Percentiles rank a stretch among this genome's conserved stretches.
These are phyloP conservation scores for Allantophomopsis lycopodina DNA, from an alignment of 2,329 filamentous ascomycete species.

Conservation along the genomic window DNA sequence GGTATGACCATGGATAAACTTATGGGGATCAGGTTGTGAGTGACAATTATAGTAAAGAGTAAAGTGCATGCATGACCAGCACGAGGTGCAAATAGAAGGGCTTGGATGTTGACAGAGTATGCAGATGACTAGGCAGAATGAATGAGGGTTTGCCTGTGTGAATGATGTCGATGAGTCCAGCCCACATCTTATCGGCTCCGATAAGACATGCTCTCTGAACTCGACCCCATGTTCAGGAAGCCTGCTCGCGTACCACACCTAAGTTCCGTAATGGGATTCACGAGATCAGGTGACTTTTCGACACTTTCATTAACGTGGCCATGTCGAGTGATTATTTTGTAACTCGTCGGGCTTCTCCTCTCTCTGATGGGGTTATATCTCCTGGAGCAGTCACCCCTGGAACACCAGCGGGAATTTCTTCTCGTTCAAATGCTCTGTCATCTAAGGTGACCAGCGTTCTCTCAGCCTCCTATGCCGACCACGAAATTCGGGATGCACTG, in stretches of 20 bases:
- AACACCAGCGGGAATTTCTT: slow-evolving; percentile 6
- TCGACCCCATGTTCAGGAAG: no score
- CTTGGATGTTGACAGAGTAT: no score
- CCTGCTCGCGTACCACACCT: no score
- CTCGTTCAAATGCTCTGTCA: slow-evolving; percentile 47
- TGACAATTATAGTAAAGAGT: no score
- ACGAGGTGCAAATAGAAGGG: not conserved
- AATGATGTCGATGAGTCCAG: slow-evolving; percentile 1
- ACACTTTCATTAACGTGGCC: not conserved
- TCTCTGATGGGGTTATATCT: slow-evolving; percentile 7
- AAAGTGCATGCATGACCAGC: no score
- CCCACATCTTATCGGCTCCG: not conserved
- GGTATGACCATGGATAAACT: no score
- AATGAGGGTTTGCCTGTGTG: not conserved
- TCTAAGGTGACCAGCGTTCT: slow-evolving; percentile 75
- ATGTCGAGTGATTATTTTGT: slow-evolving; percentile 16
- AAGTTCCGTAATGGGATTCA: no score
- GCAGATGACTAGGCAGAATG: no score
- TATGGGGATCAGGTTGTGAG: no score
- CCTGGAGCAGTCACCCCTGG: slow-evolving; percentile 9
- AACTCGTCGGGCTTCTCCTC: slow-evolving; percentile 7
- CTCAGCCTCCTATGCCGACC: slow-evolving; percentile 83
- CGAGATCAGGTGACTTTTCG: no score
- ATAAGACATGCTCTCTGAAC: not conserved
- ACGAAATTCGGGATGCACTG: slow-evolving; percentile 79